Base-by-base conservation (phyloP, 305 asterid genomes). In the Solanum chacoense region DNA sequence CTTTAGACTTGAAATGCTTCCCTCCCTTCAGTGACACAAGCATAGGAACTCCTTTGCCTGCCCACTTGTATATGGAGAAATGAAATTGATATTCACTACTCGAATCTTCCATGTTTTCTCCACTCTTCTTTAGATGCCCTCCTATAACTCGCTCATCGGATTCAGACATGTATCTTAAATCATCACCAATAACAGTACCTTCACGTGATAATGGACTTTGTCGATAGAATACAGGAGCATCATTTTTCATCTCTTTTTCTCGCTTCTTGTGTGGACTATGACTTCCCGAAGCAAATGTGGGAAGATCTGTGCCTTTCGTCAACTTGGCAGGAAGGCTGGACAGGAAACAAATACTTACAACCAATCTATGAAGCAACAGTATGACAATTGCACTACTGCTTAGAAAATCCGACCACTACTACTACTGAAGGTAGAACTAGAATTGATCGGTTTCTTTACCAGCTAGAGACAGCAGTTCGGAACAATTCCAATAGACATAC, bases 61-160 rank as follows among this genome's bases (percentile, higher is more conserved):
- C 96, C 99, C 99, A 97, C 91, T 94, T 96, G 91, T 96, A 96
- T 85, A 97, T 95, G 14, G 99, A 97, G 94, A 96, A 97, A 88
- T 97, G 99, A 87, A 97, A 97, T 88, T 91, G 93, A 88, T 89
- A 87, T 38, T 87, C 92, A 72, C 83, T 69, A 22, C 67, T 76
- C 55, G 85, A 77, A 87, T 87, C 85, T 38, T 92, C 93, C 32
- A 37, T 42, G 36, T 79, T 89, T 85, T 84, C 87, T 24, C 85
- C 72, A 1, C 81, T 89, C 87, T 79, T 91, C 34, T 90, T 88
- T 90, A 63, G 28, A 80, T 79, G 79, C 9, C 90, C 89, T 36
- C 59, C 90, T 45, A 59, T 74, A 14, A 85, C 94, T 76, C 88
- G 91, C 36, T 83, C 87, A 88, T 88, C 92, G 75, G 92, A 89